Conservation (phyloP, 345 rosid genomes). For the Theobroma cacao region DNA sequence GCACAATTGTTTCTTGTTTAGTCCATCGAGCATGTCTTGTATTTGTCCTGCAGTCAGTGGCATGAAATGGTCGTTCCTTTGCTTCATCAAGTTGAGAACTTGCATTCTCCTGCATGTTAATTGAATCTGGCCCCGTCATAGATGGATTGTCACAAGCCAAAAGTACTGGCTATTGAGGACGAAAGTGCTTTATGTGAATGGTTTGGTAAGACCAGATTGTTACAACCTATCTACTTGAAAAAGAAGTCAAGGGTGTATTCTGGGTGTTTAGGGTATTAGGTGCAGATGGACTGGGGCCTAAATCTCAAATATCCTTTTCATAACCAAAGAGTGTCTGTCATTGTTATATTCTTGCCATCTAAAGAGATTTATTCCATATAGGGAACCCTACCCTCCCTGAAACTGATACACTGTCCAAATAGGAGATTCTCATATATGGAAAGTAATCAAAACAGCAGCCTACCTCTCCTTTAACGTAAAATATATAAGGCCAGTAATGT, state of each 20-base stretch:
- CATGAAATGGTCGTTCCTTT: conserved; percentile 7
- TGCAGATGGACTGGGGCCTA: not conserved
- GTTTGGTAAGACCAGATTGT: not conserved
- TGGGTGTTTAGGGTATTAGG: not conserved
- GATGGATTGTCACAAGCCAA: not conserved
- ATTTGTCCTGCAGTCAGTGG: not conserved
- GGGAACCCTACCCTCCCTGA: not conserved
- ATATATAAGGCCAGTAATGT: not conserved
- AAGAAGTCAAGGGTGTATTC: not conserved
- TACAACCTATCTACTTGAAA: not conserved
- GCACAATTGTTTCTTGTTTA: conserved; percentile 25
- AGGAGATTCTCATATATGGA: conserved; percentile 3
- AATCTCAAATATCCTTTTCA: not conserved
- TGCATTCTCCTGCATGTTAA: not conserved
- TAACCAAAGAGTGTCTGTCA: not conserved
- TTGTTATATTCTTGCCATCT: not conserved
- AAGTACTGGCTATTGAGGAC: not conserved
- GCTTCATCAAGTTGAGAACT: conserved; percentile 4
- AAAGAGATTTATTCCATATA: not conserved
- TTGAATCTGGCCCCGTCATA: conserved; percentile 15
- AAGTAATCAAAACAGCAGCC: not conserved
- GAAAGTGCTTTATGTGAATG: not conserved
- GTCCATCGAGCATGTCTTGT: conserved; percentile 30
- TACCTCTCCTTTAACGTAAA: not conserved
- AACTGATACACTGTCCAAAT: not conserved